Base-by-base conservation (phyloP, 1,284 basidiomycete genomes). In the Sporisorium exsertum region DNA sequence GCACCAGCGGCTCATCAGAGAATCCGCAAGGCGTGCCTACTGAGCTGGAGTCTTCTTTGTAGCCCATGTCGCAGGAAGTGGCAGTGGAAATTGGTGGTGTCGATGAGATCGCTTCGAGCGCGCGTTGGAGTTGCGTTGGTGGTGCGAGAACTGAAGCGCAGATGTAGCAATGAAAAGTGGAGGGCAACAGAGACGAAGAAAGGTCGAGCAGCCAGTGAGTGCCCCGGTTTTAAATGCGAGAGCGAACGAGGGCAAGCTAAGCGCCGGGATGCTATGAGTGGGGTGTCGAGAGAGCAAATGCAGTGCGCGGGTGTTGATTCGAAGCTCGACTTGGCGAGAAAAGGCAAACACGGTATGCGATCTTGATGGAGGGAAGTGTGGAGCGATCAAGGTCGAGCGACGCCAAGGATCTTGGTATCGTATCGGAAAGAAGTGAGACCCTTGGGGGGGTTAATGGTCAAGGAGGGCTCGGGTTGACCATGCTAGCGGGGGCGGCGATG, bases 1-100 rank as follows among this genome's bases (percentile, higher is more conserved):
- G 46, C 12, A 69, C 54, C 5, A 59, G 55, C 5, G 72, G 64
- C 29, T 69, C 66, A n/a, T 74, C 58, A 0, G 72, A 63, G 59
- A 64, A 74, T 9, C 63, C 63, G 5, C 47, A 51, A 10, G 29
- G 52, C 35, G 37, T 53, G n/a, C 49, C n/a, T 10, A 29, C 12
- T 13, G 55, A 43, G 53, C 20, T 46, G 16, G 55, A n/a, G 20
- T 58, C 57, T 10, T 49, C 22, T 20, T 69, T 45, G 46, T 51
- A 55, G 5, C 64, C 64, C 64, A 67, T 67, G 7, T 10, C 51
- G 49, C 27, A 13, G 35, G 26, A 26, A 33, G 24, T 16, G 22
- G 20, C 43, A 43, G n/a, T 20, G 26, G 33, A 40, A 18, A 18
- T 13, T 45, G 22, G n/a, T 43, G 24, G 27, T 50, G 27, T n/a